These are phyloP conservation scores for Cicer judaicum DNA, from an alignment of 306 rosid species.

Conservation along the genomic window DNA sequence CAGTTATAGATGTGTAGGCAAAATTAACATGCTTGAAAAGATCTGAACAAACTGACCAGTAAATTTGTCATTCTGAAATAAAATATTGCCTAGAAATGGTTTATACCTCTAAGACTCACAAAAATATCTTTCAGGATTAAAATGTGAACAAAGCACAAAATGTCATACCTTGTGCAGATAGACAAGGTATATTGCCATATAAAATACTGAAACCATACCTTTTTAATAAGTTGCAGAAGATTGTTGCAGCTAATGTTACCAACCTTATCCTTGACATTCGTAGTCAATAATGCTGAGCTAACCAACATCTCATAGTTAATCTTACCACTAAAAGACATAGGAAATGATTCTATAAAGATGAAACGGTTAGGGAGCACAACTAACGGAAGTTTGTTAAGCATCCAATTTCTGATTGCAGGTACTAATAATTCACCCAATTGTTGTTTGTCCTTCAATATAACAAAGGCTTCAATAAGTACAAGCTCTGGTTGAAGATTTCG, in stretches of 20 bases:
- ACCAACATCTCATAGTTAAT: slow-evolving; percentile 70
- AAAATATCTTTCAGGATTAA: background rate
- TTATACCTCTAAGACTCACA: background rate
- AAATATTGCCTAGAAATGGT: background rate
- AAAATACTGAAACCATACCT: slow-evolving; percentile 53
- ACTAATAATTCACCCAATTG: slow-evolving; percentile 52
- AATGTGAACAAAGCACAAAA: slow-evolving; percentile 3
- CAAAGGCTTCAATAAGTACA: slow-evolving; percentile 63
- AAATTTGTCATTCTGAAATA: background rate
- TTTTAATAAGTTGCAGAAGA: slow-evolving; percentile 66
- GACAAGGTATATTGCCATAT: slow-evolving; percentile 26
- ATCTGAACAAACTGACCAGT: background rate
- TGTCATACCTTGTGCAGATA: background rate
- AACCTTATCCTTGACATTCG: slow-evolving; percentile 48
- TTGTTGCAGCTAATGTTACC: slow-evolving; percentile 48
- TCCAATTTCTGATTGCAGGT: slow-evolving; percentile 72
- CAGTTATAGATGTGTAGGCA: background rate
- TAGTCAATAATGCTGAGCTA: slow-evolving; percentile 47
- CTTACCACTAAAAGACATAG: slow-evolving; percentile 76
- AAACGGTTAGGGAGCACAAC: slow-evolving; percentile 65
- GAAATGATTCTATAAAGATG: slow-evolving; percentile 67
- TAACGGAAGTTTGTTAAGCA: slow-evolving; percentile 67
- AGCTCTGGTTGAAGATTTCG: slow-evolving; percentile 55
- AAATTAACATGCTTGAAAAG: background rate
- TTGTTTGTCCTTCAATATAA: slow-evolving; percentile 61